Base-by-base conservation (phyloP, 2,329 filamentous ascomycete species). In the Ascomycota sp. region DNA sequence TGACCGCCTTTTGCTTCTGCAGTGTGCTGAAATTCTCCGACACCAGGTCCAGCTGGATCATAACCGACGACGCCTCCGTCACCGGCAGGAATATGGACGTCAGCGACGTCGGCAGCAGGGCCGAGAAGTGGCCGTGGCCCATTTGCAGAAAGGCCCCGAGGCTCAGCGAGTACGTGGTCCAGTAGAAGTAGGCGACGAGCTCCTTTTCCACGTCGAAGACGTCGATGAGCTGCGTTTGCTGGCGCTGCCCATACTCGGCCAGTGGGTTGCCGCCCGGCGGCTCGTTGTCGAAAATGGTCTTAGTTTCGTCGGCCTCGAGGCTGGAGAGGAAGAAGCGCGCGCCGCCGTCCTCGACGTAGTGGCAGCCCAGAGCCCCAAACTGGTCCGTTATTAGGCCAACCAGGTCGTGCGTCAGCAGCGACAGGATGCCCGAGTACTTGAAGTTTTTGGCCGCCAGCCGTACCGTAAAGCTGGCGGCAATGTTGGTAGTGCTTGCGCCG, bases 151-250 rank as follows among this genome's bases (percentile, higher is more conserved):
- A 55, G 5, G 40, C 40, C 53, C 53, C 57, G 7, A 55, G 41
- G 21, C 44, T 48, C n/a, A 53, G 40, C 1, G 51, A 45, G 32
- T 50, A 51, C 1, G 50, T 49, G 4, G 50, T 43, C 53, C 53
- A 57, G 41, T 52, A 53, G 5, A 56, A 38, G 36, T 52, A 52
- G 17, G 48, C 42, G 4, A 50, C 40, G 11, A 56, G 31, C 34
- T 57, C 54, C 32, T 47, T 50, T 33, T 57, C 53, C 7, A 57
- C 48, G 27, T 50, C 46, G 27, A 45, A 47, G 3, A 56, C 46
- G 29, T 57, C 53, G 26, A 57, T 48, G 17, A 57, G 39, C 31
- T 52, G 48, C 7, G 40, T 48, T 30, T 46, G 43, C 22, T 51
- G 47, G 21, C 48, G 35, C 20, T 42, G 42, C 6, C 46, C 45